Evolutionary conservation across 352 stramenopile species (phyloP).

Genomic region (Saprolegnia diclina): DNA sequence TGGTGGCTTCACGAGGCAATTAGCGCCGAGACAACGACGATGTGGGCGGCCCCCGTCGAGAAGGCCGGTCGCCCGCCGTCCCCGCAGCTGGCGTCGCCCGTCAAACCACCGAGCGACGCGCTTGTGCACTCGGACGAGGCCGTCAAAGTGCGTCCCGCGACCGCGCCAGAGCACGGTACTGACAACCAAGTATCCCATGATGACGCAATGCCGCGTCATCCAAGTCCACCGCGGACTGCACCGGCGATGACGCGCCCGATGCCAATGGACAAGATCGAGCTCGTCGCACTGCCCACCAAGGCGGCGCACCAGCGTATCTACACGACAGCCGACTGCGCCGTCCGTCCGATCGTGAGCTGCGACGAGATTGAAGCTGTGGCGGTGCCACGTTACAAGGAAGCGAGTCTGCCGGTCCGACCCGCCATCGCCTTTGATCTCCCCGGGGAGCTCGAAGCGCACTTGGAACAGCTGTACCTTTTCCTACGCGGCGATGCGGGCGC

Average conservation of each 20-base stretch:
- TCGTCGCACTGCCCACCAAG: background rate
- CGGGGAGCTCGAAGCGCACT: slow-evolving; percentile 53
- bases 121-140: background rate
- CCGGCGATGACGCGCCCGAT: background rate
- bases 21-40: no score
- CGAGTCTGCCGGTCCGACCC: slow-evolving; percentile 34
- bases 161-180: background rate
- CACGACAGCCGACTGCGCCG: slow-evolving; percentile 43
- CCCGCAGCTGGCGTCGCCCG: background rate
- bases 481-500: slow-evolving; percentile 39
- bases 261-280: background rate
- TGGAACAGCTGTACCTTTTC: slow-evolving; percentile 70
- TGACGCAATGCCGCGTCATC: background rate
- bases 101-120: background rate
- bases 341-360: slow-evolving; percentile 58
- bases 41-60: no score
- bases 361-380: slow-evolving; percentile 42
- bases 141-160: background rate
- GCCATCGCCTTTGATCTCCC: slow-evolving; percentile 38
- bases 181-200: background rate
- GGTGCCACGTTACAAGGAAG: slow-evolving; percentile 29
- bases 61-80: background rate
- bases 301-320: slow-evolving; percentile 39
- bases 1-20: background rate
- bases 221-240: background rate